A percentile compares a stretch with the other conserved stretches of the same genome.
Conservation (phyloP, 208 protist species). For the Trypanosoma cruzi region DNA sequence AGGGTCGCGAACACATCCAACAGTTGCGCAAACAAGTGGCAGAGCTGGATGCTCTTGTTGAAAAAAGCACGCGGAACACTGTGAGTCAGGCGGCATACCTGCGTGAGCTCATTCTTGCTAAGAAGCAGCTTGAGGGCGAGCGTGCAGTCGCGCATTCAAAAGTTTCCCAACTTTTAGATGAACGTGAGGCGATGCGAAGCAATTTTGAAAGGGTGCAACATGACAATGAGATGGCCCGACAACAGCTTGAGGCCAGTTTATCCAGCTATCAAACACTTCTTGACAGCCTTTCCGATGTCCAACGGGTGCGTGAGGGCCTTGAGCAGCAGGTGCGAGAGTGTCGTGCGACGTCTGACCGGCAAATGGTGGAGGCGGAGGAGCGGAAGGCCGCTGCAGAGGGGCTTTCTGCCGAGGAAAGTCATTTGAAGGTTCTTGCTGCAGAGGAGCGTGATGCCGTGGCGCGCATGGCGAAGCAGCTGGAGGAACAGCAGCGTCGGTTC, state of each 20-base stretch:
- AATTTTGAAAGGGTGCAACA: slow-evolving; percentile 23
- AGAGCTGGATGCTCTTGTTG: slow-evolving; percentile 93
- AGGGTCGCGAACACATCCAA: slow-evolving; percentile 95
- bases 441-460: slow-evolving; percentile 47
- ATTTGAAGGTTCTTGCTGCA: slow-evolving; percentile 33
- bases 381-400: slow-evolving; percentile 36
- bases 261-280: slow-evolving; percentile 63
- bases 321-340: slow-evolving; percentile 93
- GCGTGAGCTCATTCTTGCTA: slow-evolving; percentile 92
- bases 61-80: slow-evolving; percentile 92
- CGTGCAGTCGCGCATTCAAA: slow-evolving; percentile 66
- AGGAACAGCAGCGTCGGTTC: slow-evolving; percentile 77
- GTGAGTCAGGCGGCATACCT: slow-evolving; percentile 96
- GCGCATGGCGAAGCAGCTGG: slow-evolving; percentile 45
- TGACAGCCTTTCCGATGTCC: slow-evolving; percentile 61
- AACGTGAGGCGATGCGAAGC: slow-evolving; percentile 46
- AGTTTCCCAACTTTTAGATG: slow-evolving; percentile 54
- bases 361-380: slow-evolving; percentile 58
- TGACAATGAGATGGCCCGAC: slow-evolving; percentile 24
- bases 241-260: slow-evolving; percentile 45
- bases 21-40: slow-evolving; percentile 95
- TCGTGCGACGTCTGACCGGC: slow-evolving; percentile 63
- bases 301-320: slow-evolving; percentile 72
- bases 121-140: slow-evolving; percentile 94
- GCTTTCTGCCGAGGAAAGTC: slow-evolving; percentile 46